Evolutionary conservation across 495 filamentous ascomycete genomes (phyloP), one percentile per base, ranked within the genome.

Genomic region (Lasiosphaeriaceae sp.): DNA sequence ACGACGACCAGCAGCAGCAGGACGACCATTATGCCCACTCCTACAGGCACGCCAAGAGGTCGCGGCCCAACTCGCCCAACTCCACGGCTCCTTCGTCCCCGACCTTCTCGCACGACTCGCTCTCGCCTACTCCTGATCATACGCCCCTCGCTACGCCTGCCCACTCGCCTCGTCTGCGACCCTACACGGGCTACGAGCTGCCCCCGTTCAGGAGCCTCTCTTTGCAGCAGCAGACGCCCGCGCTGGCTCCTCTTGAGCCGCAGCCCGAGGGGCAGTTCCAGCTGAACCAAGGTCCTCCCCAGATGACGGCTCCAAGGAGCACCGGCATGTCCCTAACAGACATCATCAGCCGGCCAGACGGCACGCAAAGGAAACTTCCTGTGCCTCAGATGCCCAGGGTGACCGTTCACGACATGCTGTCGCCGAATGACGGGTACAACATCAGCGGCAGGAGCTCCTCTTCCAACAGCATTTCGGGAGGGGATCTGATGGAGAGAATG

Each of bases 91-190:
- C 94, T 24, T 95, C 93, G 24, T 97, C 94, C 2, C 94, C 94
- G n/a, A 96, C 90, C 31, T 97, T 96, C 75, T 96, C 94, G 6
- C 90, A 96, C 72, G 93, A 95, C 76, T 96, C 92, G 9, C 83
- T 90, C 22, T 97, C 95, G 1, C 95, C 94, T 1, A 98, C 94
- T 2, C 95, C 94, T 2, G 94, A 97, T 66, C 92, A 96, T 77
- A 97, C 95, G 14, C 94, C 94, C 7, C 81, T 97, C 44, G 94
- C 92, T 29, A 98, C 94, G 2, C 94, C 94, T 0, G 91, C 91
- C 26, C 94, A 97, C 74, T 97, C 95, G 5, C 94, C 94, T 20
- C 90, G 94, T 26, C 78, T 98, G 52, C 85, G 89, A 50, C 94
- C 94, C 6, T 80, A 86, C 56, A 83, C 83, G 31, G 75, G 65